Evolutionary conservation across 75 land plant genomes (phyloP).

Genomic region (Chamaecyparis obtusa): DNA sequence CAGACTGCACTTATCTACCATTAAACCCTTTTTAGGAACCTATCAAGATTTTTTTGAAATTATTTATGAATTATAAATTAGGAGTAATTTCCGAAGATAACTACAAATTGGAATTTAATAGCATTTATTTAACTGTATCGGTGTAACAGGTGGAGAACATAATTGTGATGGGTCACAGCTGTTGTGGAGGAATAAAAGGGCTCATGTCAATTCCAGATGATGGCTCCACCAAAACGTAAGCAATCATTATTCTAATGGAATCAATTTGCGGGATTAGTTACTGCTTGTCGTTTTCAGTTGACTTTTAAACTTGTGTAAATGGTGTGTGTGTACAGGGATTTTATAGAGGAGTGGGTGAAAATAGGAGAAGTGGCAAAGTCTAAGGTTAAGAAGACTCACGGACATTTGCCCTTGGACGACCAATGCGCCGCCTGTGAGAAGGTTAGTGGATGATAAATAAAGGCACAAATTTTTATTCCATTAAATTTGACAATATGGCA

Average conservation of each 20-base stretch:
- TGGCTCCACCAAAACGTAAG: constrained; percentile 23
- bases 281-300: neutral
- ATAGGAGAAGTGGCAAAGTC: constrained; percentile 50
- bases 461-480: neutral
- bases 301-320: neutral
- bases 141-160: constrained; percentile 56
- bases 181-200: constrained; percentile 91
- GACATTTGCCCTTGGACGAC: constrained; percentile 24
- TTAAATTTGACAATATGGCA: no score
- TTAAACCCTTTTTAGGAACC: no score
- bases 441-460: constrained; percentile 26
- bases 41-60: no score
- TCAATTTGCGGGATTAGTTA: neutral
- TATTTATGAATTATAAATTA: neutral
- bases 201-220: constrained; percentile 67
- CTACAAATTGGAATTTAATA: neutral
- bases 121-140: no score
- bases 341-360: constrained; percentile 87
- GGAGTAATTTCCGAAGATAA: no score
- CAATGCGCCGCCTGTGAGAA: constrained; percentile 71
- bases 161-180: constrained; percentile 87
- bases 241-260: neutral
- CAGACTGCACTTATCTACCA: neutral
- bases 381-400: constrained; percentile 25
- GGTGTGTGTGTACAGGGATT: constrained; percentile 45